Percentiles rank a stretch among this genome's conserved stretches.
These are phyloP conservation scores for Malassezia sp. DNA, from an alignment of 1,284 basidiomycete species.

Conservation along the genomic window DNA sequence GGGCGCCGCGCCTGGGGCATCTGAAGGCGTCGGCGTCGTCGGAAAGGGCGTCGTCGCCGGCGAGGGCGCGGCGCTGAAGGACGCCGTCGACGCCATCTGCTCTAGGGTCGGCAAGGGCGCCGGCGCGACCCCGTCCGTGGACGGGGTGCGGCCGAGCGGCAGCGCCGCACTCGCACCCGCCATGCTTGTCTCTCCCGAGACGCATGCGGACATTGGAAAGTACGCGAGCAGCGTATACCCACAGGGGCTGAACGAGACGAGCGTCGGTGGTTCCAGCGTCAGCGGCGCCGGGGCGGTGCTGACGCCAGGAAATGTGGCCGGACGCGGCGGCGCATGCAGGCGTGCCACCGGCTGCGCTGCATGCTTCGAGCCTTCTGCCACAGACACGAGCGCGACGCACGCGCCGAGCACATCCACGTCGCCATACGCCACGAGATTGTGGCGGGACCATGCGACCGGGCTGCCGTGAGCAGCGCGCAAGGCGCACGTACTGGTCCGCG, in stretches of 20 bases:
- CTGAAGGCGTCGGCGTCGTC: not conserved
- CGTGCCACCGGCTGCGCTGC: not conserved
- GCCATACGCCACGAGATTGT: conserved; percentile 5
- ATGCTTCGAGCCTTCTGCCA: not conserved
- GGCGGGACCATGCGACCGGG: conserved; percentile 10
- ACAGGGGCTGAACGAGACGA: conserved; percentile 12
- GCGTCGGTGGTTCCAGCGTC: not conserved
- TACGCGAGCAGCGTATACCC: conserved; percentile 11
- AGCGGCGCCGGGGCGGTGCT: not conserved
- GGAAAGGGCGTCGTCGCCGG: not conserved
- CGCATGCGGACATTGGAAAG: too few species aligned
- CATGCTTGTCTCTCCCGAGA: too few species aligned
- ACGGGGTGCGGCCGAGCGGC: not conserved
- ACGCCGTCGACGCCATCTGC: not conserved
- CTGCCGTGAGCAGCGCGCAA: not conserved
- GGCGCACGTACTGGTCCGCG: not conserved
- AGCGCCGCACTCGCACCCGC: not conserved
- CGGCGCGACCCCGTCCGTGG: not conserved
- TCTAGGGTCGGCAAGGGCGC: too few species aligned
- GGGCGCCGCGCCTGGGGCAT: not conserved
- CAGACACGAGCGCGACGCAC: conserved; percentile 1
- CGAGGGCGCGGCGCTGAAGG: not conserved
- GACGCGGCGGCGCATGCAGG: not conserved
- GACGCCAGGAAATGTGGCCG: not conserved
- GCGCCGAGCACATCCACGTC: not conserved